phyloP scores from a whole-genome alignment of 257 asterid species.

The Nicotiana sylvestris region DNA sequence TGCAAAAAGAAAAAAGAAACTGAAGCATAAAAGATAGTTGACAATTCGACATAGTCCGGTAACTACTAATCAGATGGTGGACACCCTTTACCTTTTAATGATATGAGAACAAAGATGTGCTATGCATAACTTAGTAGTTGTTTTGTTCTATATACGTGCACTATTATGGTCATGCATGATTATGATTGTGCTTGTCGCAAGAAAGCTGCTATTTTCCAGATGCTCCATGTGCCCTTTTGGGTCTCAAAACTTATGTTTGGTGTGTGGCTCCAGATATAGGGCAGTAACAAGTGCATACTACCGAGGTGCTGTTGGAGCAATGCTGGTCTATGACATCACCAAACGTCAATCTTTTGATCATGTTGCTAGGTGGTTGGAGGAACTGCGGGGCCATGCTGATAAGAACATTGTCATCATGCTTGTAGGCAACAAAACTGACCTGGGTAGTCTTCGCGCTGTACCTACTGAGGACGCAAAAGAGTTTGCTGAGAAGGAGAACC shows the following conservation, averaged over 20 bases:
- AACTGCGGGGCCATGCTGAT: conserved; percentile 76
- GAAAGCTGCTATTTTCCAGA: background rate
- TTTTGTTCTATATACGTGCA: background rate
- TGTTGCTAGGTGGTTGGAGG: conserved; percentile 77
- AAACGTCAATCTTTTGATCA: conserved; percentile 78
- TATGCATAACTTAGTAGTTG: background rate
- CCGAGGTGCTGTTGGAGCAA: conserved; percentile 93
- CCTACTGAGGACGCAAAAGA: conserved; percentile 84
- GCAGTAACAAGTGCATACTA: conserved; percentile 93
- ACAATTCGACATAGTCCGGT: background rate
- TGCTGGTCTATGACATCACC: conserved; percentile 84
- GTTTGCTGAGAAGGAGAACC: conserved; percentile 70
- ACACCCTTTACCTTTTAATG: background rate
- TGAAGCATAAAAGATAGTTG: background rate
- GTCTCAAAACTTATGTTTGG: background rate
- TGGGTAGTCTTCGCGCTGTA: conserved; percentile 55
- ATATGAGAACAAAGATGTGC: too few relatives aligned
- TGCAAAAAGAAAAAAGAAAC: background rate
- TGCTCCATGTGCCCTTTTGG: background rate
- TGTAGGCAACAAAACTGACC: conserved; percentile 83
- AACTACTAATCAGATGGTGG: background rate
- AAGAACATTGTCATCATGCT: conserved; percentile 77
- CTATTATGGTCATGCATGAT: background rate
- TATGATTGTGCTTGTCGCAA: background rate
- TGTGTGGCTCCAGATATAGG: conserved; percentile 53